Percentiles rank a stretch among this genome's conserved stretches.
Conservation (phyloP, 495 filamentous ascomycete genomes). For the Neurospora pannonica region DNA sequence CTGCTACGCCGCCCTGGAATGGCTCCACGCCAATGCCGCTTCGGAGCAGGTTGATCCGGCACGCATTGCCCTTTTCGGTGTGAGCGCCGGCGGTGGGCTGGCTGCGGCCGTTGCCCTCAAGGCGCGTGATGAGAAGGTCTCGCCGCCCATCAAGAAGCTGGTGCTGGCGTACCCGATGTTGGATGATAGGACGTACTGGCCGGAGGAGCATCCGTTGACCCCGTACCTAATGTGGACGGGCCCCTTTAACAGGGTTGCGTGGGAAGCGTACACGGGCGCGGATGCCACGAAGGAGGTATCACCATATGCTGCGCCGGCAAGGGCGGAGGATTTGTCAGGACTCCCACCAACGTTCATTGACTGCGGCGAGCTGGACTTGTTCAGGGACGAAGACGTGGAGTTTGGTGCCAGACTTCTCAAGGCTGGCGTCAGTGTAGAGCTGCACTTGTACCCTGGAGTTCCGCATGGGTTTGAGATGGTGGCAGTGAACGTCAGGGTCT, state of each 20-base stretch:
- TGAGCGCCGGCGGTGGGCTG: constrained; percentile 32
- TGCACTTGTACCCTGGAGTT: constrained; percentile 42
- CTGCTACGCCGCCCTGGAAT: constrained; percentile 23
- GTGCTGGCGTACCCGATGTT: constrained; percentile 33
- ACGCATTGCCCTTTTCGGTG: constrained; percentile 27
- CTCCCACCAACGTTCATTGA: constrained; percentile 31
- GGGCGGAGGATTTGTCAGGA: constrained; percentile 20
- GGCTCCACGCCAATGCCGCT: constrained; percentile 17
- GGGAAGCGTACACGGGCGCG: constrained; percentile 21
- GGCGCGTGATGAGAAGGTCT: constrained; percentile 22
- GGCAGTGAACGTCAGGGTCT: neutral
- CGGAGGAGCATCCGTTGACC: constrained; percentile 15
- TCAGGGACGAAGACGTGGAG: constrained; percentile 33
- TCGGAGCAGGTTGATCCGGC: constrained; percentile 26
- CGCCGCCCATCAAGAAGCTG: constrained; percentile 20
- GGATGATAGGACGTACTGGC: constrained; percentile 26
- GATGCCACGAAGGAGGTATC: constrained; percentile 11
- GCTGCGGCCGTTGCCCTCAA: constrained; percentile 23
- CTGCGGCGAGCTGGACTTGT: constrained; percentile 29
- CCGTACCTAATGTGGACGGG: constrained; percentile 26
- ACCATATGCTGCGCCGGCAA: constrained; percentile 30
- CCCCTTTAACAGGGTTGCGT: constrained; percentile 23
- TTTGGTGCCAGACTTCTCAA: constrained; percentile 30
- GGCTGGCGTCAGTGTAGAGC: constrained; percentile 33
- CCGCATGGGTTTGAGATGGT: constrained; percentile 37